phyloP scores from a whole-genome alignment of 148 eudicot species.

The Polygonum aviculare region DNA sequence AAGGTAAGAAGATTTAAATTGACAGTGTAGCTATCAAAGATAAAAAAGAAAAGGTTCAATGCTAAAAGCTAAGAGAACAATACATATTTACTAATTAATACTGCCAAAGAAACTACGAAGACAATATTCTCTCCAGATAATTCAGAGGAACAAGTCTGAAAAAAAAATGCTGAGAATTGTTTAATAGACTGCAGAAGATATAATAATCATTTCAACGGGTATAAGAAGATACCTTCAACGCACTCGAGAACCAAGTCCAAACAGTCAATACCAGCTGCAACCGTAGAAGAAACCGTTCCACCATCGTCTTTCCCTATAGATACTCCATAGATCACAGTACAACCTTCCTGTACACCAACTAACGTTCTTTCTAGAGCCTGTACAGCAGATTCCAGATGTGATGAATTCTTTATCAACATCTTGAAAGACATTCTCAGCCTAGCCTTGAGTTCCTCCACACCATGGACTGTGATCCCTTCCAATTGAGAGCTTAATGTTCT shows the following conservation, averaged over 20 bases:
- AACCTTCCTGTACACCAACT: conserved; percentile 52
- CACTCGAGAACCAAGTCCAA: conserved; percentile 73
- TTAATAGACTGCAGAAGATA: not conserved
- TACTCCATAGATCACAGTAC: conserved; percentile 42
- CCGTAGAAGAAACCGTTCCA: conserved; percentile 59
- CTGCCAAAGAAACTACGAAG: not conserved
- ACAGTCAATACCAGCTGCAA: conserved; percentile 83
- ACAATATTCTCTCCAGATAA: not conserved
- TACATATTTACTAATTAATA: not conserved
- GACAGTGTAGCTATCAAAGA: not conserved
- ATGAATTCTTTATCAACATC: conserved; percentile 46
- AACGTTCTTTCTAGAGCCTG: conserved; percentile 60
- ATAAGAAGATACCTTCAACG: conserved; percentile 49
- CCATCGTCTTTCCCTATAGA: conserved; percentile 39
- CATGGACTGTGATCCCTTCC: conserved; percentile 22
- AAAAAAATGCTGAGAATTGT: not conserved
- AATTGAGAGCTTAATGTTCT: conserved; percentile 27
- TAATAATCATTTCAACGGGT: not conserved
- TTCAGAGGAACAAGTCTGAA: not conserved
- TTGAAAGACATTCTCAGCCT: conserved; percentile 62
- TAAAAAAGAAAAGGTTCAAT: not conserved
- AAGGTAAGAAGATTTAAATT: not conserved
- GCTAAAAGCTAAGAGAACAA: not conserved
- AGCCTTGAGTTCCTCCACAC: conserved; percentile 46
- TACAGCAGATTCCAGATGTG: conserved; percentile 49